Base-by-base conservation (phyloP, 140 eudicot genomes). In the Stevia rebaudiana region DNA sequence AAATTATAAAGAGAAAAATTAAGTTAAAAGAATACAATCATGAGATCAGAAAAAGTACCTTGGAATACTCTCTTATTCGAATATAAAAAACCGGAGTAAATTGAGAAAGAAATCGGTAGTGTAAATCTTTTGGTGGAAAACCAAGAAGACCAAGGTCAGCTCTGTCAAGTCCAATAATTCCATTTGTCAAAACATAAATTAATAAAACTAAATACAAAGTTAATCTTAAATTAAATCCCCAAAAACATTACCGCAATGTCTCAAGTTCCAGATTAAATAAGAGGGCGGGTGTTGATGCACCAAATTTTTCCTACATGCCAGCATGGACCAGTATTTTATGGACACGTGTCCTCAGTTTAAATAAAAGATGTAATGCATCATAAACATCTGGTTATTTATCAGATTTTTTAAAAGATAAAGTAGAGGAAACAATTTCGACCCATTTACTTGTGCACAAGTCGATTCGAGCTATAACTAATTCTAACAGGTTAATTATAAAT, bases 131-230 rank as follows among this genome's bases (percentile, higher is more conserved):
- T 44, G 87, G 67, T 37, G 98, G 98, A 78, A 92, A 92, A 36
- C 98, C 98, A 51, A 88, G 6, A 75, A 92, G 86, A 10, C 98
- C 98, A 52, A 92, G 86, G 68, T 92, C 96, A 76, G 96, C 96
- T 61, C 98, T 92, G 94, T 64, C 71, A 48, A 61, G 40, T 63
- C 28, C 8, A 43, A 51, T 30, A 22, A 42, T 24, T 52, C 61
- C 49, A 28, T 52, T 47, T 22, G 63, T 71, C 41, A 33, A 9
- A 50, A 51, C 19, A 21, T 12, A 41, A 40, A 3, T 66, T 43
- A 51, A 63, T 41, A 15, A 55, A 46, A 33, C 19, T 0, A 16
- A 8, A 59, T 11, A 67, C 47, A 11, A 67, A 23, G 16, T 16
- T 28, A 36, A 63, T 58, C 50, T 22, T 12, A 28, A 57, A 21